Evolutionary conservation across 345 rosid genomes (phyloP), one percentile per base, ranked within the genome.

Genomic region (Salix brachista): DNA sequence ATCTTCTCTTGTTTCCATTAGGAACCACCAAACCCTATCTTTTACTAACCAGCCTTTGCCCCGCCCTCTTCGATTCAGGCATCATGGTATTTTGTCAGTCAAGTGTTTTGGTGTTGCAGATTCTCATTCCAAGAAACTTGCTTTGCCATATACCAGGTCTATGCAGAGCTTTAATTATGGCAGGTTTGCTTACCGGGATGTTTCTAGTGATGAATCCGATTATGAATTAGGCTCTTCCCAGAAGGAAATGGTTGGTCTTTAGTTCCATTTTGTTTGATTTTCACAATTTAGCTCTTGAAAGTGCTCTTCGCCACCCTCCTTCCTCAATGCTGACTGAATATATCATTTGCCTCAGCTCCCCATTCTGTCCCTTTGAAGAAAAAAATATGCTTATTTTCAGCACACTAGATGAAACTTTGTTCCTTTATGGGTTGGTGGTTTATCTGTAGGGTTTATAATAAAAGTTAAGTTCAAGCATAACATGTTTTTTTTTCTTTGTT

Each of bases 171-270:
- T 83, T 48, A 85, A 82, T 82, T 90, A 91, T 86, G 89, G 93
- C 54, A 83, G 93, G 74, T 86, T 80, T 70, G 96, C 97, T n/a
- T 91, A 89, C 79, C 86, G 86, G 76, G 98, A 92, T 44, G 79
- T 71, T 39, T 86, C 91, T 42, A 87, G 93, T 58, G 99, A 95
- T 82, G 97, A 95, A 36, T 90, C 99, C 0, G 99, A 95, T 50
- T 65, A 67, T 14, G 97, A 95, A 77, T 39, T 82, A 16, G 89
- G 88, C 23, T 79, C 92, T 8, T 62, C 80, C 34, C 81, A 84
- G 82, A 85, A 82, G 52, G 86, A 81, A 79, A 79, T 77, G 89
- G 98, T 94, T 60, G 67, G 82, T 80, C 68, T 41, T 65, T 67
- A 4, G 41, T 37, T 69, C 18, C 10, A 67, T 4, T 73, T 41